A percentile compares a stretch with the other conserved stretches of the same genome.
phyloP scores from a whole-genome alignment of 768 basidiomycete species.

The Auriscalpium vulgare region DNA sequence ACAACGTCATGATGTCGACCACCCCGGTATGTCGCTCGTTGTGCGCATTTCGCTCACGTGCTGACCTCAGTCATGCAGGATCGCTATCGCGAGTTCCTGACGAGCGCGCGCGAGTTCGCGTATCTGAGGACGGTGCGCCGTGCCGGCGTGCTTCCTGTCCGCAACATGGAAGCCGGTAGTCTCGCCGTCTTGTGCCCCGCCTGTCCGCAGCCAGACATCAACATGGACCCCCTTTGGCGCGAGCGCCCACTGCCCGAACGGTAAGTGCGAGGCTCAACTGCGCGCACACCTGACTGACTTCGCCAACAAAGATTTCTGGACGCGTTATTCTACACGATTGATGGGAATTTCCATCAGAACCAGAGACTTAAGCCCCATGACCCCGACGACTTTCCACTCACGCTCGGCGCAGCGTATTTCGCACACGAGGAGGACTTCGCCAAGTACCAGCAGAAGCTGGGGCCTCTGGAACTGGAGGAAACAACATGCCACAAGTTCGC shows the following conservation, averaged over 20 bases:
- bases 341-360: background rate
- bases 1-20: background rate
- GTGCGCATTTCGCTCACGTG: background rate
- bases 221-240: background rate
- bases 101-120: background rate
- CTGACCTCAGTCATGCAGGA: background rate
- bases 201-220: background rate
- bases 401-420: background rate
- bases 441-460: background rate
- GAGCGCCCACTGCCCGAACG: background rate
- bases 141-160: background rate
- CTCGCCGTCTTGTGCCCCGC: background rate
- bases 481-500: background rate
- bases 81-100: background rate
- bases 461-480: slow-evolving; percentile 4
- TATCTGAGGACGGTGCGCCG: background rate
- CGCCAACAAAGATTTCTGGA: background rate
- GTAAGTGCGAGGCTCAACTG: background rate
- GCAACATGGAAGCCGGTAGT: background rate
- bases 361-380: background rate
- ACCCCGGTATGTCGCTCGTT: background rate
- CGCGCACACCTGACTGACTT: background rate
- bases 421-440: background rate
- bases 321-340: background rate
- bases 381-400: background rate